These are phyloP conservation scores for Fusarium neocosmosporiellum DNA, from an alignment of 2,329 filamentous ascomycete species.

Conservation along the genomic window DNA sequence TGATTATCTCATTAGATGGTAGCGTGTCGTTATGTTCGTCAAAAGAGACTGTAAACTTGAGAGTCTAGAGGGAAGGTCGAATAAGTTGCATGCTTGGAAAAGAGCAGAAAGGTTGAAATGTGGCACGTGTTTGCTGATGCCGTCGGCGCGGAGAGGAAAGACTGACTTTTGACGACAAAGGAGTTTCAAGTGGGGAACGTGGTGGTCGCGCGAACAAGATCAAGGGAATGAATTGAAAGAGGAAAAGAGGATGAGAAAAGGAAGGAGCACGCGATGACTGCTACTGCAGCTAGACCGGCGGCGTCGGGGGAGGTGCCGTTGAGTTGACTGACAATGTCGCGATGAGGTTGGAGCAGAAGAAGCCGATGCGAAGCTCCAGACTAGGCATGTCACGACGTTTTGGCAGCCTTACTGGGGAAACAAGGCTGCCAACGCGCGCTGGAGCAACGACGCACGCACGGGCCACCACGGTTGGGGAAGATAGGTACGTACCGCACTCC, in stretches of 20 bases:
- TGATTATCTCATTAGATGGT: conserved; percentile 50
- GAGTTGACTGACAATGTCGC: conserved; percentile 32
- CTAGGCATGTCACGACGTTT: conserved; percentile 37
- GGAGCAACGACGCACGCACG: conserved; percentile 31
- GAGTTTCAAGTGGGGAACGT: conserved; percentile 32
- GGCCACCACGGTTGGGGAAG: conserved; percentile 19
- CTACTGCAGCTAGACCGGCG: conserved; percentile 3
- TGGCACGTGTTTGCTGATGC: conserved; percentile 29
- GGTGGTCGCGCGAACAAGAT: conserved; percentile 27
- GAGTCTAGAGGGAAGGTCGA: conserved; percentile 19
- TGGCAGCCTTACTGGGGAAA: conserved; percentile 43
- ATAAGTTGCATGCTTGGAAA: conserved; percentile 32
- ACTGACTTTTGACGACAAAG: conserved; percentile 44
- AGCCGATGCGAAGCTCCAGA: conserved; percentile 34
- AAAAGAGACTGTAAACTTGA: conserved; percentile 3
- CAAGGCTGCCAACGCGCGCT: conserved; percentile 38
- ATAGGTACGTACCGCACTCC: conserved; percentile 16
- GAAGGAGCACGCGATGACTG: conserved; percentile 4
- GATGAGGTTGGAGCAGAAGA: conserved; percentile 36
- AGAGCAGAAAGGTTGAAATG: conserved; percentile 10
- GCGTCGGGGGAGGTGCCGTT: conserved; percentile 21
- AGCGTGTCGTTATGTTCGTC: conserved; percentile 13
- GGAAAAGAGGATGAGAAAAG: conserved; percentile 12
- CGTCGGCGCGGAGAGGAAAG: conserved; percentile 37
- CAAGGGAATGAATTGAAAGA: conserved; percentile 40